A percentile compares a stretch with the other conserved stretches of the same genome.
These are phyloP conservation scores for Aspergillus campestris DNA, from an alignment of 495 filamentous ascomycete genomes.

Conservation along the genomic window DNA sequence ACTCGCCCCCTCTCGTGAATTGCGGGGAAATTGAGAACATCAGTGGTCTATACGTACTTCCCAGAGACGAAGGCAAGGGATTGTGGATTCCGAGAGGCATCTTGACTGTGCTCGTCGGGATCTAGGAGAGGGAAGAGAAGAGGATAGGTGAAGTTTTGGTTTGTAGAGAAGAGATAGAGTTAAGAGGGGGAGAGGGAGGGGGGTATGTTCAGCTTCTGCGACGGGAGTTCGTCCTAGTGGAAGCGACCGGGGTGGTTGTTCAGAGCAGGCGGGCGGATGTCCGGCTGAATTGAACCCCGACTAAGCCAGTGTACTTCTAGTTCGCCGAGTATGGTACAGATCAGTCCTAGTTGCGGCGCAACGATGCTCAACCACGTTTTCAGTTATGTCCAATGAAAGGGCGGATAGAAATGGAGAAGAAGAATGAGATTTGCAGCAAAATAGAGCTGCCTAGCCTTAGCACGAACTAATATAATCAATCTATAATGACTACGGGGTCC, in stretches of 20 bases:
- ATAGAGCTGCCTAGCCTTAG: too few relatives aligned
- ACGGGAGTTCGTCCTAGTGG: conserved; percentile 21
- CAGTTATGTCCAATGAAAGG: too few relatives aligned
- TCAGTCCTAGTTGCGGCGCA: too few relatives aligned
- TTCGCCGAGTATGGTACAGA: too few relatives aligned
- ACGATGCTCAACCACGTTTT: too few relatives aligned
- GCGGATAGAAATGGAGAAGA: too few relatives aligned
- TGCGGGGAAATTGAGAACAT: conserved; percentile 30
- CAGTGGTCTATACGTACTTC: conserved; percentile 38
- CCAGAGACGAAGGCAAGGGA: conserved; percentile 57
- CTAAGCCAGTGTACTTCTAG: too few relatives aligned
- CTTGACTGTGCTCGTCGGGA: conserved; percentile 16
- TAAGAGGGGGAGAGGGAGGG: conserved; percentile 1
- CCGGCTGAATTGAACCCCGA: background rate
- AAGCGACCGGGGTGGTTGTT: conserved; percentile 10
- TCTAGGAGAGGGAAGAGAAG: conserved; percentile 2
- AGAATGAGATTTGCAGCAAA: too few relatives aligned
- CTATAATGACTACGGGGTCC: too few relatives aligned
- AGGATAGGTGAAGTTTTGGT: background rate
- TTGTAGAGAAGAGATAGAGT: background rate
- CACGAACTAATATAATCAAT: too few relatives aligned
- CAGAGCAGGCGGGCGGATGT: too few relatives aligned
- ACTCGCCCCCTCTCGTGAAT: conserved; percentile 10
- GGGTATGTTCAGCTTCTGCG: conserved; percentile 8
- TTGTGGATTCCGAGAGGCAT: conserved; percentile 62